These are phyloP conservation scores for Oryza glumipatula DNA, from an alignment of 176 grass and related monocot genomes.

Conservation along the genomic window DNA sequence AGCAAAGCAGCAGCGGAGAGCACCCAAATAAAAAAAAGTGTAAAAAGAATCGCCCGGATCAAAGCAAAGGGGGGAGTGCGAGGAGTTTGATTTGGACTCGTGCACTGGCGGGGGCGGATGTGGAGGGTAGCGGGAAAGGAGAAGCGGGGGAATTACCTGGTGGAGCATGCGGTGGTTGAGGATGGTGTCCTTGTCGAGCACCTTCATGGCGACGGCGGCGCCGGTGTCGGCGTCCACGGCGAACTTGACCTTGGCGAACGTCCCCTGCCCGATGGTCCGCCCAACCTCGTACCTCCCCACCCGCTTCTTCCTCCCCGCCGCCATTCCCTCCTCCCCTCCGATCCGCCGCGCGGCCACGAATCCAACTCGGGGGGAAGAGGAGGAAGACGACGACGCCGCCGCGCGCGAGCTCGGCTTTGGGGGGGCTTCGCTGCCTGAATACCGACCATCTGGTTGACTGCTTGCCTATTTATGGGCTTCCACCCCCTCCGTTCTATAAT, in stretches of 20 bases:
- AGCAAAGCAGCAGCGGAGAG: background rate
- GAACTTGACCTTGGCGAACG: constrained; percentile 96
- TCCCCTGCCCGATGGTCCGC: constrained; percentile 86
- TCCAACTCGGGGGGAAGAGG: background rate
- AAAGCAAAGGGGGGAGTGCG: background rate
- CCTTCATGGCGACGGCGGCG: constrained; percentile 78
- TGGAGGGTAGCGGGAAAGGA: background rate
- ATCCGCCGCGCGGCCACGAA: background rate
- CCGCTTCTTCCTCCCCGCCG: constrained; percentile 52
- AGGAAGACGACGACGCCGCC: too few relatives aligned
- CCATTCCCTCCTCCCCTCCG: constrained; percentile 23
- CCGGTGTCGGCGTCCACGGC: constrained; percentile 73
- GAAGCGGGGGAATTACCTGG: constrained; percentile 51
- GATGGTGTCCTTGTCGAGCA: constrained; percentile 87
- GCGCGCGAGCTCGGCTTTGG: background rate
- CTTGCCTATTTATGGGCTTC: too few relatives aligned
- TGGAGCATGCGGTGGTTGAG: constrained; percentile 86
- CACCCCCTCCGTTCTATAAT: too few relatives aligned
- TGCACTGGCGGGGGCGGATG: background rate
- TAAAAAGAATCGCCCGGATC: background rate
- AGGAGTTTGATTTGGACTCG: background rate
- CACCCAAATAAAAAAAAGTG: background rate
- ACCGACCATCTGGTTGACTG: background rate
- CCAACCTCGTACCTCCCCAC: constrained; percentile 91
- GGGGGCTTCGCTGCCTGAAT: background rate